A percentile compares a stretch with the other conserved stretches of the same genome.
These are phyloP conservation scores for Russula lepida DNA, from an alignment of 768 basidiomycete genomes.

Conservation along the genomic window DNA sequence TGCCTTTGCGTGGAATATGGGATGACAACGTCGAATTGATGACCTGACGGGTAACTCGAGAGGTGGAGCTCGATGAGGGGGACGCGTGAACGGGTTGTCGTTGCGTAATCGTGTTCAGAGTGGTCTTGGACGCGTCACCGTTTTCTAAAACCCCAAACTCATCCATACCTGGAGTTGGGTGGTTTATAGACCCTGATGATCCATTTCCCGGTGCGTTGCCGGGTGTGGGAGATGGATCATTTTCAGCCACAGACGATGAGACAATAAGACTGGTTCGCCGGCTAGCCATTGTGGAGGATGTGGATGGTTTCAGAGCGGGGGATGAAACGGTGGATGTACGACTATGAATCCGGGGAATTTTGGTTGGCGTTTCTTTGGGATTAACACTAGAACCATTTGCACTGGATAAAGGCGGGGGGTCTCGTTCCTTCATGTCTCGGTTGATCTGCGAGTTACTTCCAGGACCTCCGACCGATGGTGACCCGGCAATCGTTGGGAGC, in stretches of 20 bases:
- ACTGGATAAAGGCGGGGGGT: constrained; percentile 45
- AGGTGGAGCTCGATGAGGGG: constrained; percentile 45
- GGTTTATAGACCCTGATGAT: constrained; percentile 17
- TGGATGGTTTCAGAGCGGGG: constrained; percentile 55
- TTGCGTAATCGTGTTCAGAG: constrained; percentile 34
- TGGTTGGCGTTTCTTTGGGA: constrained; percentile 81
- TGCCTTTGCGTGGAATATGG: constrained; percentile 51
- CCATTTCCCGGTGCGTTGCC: constrained; percentile 29
- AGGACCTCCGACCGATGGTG: constrained; percentile 73
- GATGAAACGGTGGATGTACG: constrained; percentile 68
- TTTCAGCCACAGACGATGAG: constrained; percentile 40
- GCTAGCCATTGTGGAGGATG: constrained; percentile 35
- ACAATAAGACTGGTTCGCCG: constrained; percentile 62
- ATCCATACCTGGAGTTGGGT: constrained; percentile 31
- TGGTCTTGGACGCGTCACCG: constrained; percentile 41
- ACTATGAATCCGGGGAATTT: constrained; percentile 89
- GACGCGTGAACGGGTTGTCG: constrained; percentile 58
- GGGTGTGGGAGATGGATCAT: constrained; percentile 54
- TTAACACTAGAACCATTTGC: constrained; percentile 44
- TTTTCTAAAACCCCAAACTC: constrained; percentile 80
- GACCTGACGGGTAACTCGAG: constrained; percentile 61
- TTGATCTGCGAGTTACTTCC: constrained; percentile 32
- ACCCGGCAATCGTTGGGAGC: constrained; percentile 88
- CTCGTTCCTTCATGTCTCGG: constrained; percentile 41
- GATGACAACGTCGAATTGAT: constrained; percentile 39